Conservation (phyloP, 225 moss, liverwort and hornwort species). For the Anthoceros angustus region DNA sequence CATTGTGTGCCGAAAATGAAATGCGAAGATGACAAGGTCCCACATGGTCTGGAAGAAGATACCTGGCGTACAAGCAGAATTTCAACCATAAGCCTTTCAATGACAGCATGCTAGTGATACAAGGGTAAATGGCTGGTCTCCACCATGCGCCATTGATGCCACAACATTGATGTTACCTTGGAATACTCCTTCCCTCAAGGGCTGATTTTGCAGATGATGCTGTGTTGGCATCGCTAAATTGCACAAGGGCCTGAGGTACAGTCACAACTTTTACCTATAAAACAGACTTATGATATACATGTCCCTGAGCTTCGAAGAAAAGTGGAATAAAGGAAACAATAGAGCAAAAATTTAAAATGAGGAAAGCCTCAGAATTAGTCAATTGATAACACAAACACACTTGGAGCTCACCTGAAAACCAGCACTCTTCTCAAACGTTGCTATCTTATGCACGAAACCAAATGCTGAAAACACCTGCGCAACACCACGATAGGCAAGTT, state of each 20-base stretch:
- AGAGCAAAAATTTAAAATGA: not conserved
- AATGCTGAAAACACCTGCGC: constrained; percentile 99
- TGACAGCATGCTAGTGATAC: not conserved
- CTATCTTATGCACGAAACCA: constrained; percentile 99
- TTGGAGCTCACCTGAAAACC: constrained; percentile 93
- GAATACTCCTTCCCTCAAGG: constrained; percentile 91
- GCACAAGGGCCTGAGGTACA: constrained; percentile 71
- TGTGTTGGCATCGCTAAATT: constrained; percentile 93
- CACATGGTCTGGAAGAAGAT: constrained; percentile 82
- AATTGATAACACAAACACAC: not conserved
- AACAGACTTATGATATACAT: constrained; percentile 6
- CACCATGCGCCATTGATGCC: not conserved
- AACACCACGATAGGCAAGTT: constrained; percentile 10
- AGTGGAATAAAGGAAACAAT: not conserved
- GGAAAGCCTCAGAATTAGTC: not conserved
- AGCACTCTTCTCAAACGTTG: constrained; percentile 99
- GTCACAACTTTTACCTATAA: constrained; percentile 6
- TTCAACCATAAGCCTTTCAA: not conserved
- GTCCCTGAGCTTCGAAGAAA: constrained; percentile 1
- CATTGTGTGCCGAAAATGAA: constrained; percentile 94
- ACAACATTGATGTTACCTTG: constrained; percentile 33
- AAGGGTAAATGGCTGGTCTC: not conserved
- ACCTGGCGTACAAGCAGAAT: constrained; percentile 25
- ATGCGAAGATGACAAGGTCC: constrained; percentile 93
- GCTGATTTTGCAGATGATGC: constrained; percentile 90